Base-by-base conservation (phyloP, 2,329 filamentous ascomycete species). In the Aphanoascus verrucosus region DNA sequence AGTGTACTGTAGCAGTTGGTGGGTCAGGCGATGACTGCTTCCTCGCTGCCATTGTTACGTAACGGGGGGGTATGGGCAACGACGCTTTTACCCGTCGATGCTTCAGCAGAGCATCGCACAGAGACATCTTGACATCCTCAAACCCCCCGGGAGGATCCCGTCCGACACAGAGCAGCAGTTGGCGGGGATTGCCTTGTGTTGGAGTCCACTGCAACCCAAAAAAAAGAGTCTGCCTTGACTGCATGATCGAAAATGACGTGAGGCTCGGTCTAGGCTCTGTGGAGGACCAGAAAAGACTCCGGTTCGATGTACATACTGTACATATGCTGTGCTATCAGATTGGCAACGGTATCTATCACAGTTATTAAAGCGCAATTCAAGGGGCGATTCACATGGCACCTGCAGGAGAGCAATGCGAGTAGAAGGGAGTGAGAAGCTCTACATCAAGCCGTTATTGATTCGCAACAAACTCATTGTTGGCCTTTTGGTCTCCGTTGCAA, bases 1-100 rank as follows among this genome's bases (percentile, higher is more conserved):
- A 50, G 23, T 15, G 48, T 50, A 50, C 15, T 15, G 48, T 50
- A 32, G 48, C 38, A 50, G 40, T 20, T 40, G 37, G 48, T 50
- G 48, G 48, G 48, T 50, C 48, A 50, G 48, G 14, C 48, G 48
- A 43, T 50, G 11, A 19, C 41, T 12, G 3, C 28, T 11, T 28
- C 35, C 5, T 19, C 19, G 17, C 3, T 17, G 19, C 47, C 40
- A 12, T n/a, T 17, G 47, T 50, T 50, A 50, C 48, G 48, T 42
- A 50, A 49, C 28, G 17, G 7, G n/a, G 34, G 17, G n/a, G 19
- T 49, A 17, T 14, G 46, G 15, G 31, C 20, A 12, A 4, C n/a
- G 9, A 6, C 35, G n/a, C 35, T 38, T 38, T 11, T 38, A 14
- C 35, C 35, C 19, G 41, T 43, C 17, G 17, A 43, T 43, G 41